A percentile compares a stretch with the other conserved stretches of the same genome.
Conservation (phyloP, 2,329 filamentous ascomycete genomes). For the Nemania bipapillata region DNA sequence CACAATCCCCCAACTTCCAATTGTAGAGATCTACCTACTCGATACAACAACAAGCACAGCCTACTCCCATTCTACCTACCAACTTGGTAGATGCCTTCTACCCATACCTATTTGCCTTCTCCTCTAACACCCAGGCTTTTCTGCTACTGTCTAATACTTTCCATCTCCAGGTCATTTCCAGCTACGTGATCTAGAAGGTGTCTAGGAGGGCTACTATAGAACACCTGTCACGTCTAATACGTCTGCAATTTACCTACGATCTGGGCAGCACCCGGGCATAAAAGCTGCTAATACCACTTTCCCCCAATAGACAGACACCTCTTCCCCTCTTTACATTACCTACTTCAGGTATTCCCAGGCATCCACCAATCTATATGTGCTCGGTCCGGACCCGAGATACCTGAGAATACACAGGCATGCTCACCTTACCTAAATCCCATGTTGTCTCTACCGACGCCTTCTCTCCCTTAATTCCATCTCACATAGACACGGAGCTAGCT, state of each 20-base stretch:
- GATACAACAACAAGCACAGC: slow-evolving; percentile 1
- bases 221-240: slow-evolving; percentile 12
- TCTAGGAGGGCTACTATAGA: neutral
- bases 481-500: slow-evolving; percentile 28
- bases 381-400: slow-evolving; percentile 1
- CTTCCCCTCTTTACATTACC: neutral
- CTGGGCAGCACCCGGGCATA: slow-evolving; percentile 8
- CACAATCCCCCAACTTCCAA: neutral
- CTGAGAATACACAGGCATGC: neutral
- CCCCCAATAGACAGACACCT: neutral
- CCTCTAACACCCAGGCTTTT: neutral
- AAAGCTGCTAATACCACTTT: slow-evolving; percentile 23
- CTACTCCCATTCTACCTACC: neutral
- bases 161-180: slow-evolving; percentile 23
- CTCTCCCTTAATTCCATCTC: slow-evolving; percentile 23
- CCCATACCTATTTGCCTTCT: neutral
- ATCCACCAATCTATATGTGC: slow-evolving; percentile 1
- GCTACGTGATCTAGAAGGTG: slow-evolving; percentile 26
- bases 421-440: slow-evolving; percentile 5
- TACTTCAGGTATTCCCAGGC: neutral
- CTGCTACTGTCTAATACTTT: slow-evolving; percentile 17
- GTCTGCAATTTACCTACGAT: slow-evolving; percentile 32
- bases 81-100: neutral
- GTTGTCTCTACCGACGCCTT: slow-evolving; percentile 25
- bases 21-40: neutral